Base-by-base conservation (phyloP, 108 stramenopile genomes). In the Nitzschia inconspicua region DNA sequence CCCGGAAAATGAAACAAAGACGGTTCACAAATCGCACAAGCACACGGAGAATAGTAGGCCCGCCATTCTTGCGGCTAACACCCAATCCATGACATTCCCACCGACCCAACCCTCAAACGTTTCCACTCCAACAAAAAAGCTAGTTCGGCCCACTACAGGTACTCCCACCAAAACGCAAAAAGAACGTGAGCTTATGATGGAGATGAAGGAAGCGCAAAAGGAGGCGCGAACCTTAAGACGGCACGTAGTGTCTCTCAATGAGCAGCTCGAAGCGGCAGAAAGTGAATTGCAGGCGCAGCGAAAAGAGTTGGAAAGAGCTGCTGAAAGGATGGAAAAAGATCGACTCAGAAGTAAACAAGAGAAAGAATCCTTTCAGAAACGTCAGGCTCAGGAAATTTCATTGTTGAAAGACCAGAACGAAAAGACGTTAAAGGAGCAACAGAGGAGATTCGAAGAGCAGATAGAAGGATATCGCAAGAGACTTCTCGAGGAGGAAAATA, bases 301-400 rank as follows among this genome's bases (percentile, higher is more conserved):
- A n/a, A 61, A 65, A 16, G 90, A 91, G 67, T 68, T 91, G 16
- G 84, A 83, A 31, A 57, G 76, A 4, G 90, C 86, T 22, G 90
- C 76, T 18, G 73, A 76, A 28, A 72, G 82, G 29, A 84, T 91
- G 70, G 90, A 91, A 62, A 76, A 85, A 44, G 90, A 91, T 65
- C 72, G 90, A 27, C 46, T 61, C 5, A 60, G 76, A 30, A 55
- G 73, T 46, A 84, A 82, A 58, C 67, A 82, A 48, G 79, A 85
- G 60, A 75, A 77, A 47, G 89, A 86, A 16, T 32, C 46, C 7
- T 44, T 49, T 9, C 76, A 78, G 40, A 63, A 77, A 26, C 60
- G 50, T 4, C 80, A 77, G 26, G 53, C 55, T 23, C 63, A 83
- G 11, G 81, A 91, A 61, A 42, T 80, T 8, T 46, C 42, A 25